Conservation (phyloP, 2,329 filamentous ascomycete genomes). For the Hypoxylon sp. region DNA sequence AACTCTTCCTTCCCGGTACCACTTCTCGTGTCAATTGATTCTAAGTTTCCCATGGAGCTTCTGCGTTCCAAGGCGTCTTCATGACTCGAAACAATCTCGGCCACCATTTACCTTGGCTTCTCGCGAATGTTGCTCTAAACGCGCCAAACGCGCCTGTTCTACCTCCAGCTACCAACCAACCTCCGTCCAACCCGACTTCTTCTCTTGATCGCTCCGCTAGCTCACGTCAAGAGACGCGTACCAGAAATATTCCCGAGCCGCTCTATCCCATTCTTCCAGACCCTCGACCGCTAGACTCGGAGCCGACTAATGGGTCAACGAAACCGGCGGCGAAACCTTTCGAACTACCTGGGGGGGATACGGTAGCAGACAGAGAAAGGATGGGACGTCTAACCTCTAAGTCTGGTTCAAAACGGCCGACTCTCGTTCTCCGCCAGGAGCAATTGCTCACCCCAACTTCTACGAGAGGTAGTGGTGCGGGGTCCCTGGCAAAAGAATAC, state of each 20-base stretch:
- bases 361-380: conserved; percentile 46
- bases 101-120: conserved; percentile 71
- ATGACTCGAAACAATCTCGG: conserved; percentile 75
- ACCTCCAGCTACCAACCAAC: conserved; percentile 52
- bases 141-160: conserved; percentile 58
- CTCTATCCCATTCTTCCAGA: conserved; percentile 47
- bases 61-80: conserved; percentile 61
- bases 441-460: conserved; percentile 61
- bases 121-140: conserved; percentile 63
- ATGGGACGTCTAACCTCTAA: conserved; percentile 64
- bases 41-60: conserved; percentile 52
- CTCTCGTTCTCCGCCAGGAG: conserved; percentile 60
- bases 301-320: conserved; percentile 47
- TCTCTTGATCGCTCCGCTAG: conserved; percentile 40
- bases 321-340: conserved; percentile 41
- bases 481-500: conserved; percentile 57
- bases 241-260: conserved; percentile 28
- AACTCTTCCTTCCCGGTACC: conserved; percentile 1
- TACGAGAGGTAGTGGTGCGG: conserved; percentile 50
- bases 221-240: conserved; percentile 41
- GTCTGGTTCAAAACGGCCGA: conserved; percentile 62
- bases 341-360: conserved; percentile 39
- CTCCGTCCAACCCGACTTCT: conserved; percentile 48
- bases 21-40: conserved; percentile 24
- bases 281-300: conserved; percentile 30